These are phyloP conservation scores for Thinopyrum elongatum DNA, from an alignment of 176 grass and related monocot genomes.

Conservation along the genomic window DNA sequence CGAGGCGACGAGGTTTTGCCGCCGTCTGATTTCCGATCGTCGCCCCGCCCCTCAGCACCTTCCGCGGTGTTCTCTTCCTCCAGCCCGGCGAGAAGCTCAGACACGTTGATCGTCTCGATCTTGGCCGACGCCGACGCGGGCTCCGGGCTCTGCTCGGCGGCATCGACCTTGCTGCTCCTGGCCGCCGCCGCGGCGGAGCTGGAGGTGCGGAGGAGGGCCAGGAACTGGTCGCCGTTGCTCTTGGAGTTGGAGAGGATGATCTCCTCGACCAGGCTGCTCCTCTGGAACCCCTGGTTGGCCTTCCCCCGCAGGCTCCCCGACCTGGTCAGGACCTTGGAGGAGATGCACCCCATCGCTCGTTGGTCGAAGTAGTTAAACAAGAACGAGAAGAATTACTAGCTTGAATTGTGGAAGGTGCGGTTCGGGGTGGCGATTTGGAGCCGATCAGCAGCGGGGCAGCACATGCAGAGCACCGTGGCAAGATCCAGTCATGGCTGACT, in stretches of 20 bases:
- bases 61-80: slow-evolving; percentile 43
- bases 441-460: neutral
- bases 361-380: no score
- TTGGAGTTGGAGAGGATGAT: slow-evolving; percentile 66
- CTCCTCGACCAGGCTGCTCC: slow-evolving; percentile 67
- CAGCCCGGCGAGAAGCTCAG: slow-evolving; percentile 69
- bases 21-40: neutral
- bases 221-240: slow-evolving; percentile 57
- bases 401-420: neutral
- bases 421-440: neutral
- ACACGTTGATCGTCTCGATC: slow-evolving; percentile 73
- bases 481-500: slow-evolving; percentile 39
- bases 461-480: slow-evolving; percentile 4
- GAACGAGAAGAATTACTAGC: neutral
- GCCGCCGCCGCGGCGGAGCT: slow-evolving; percentile 11
- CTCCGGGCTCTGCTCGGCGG: neutral
- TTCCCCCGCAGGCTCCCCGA: slow-evolving; percentile 71
- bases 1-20: neutral
- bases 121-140: neutral
- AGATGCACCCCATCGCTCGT: slow-evolving; percentile 71
- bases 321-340: slow-evolving; percentile 62
- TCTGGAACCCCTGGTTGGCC: slow-evolving; percentile 44
- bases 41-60: neutral
- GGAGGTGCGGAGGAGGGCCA: slow-evolving; percentile 50
- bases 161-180: slow-evolving; percentile 15